phyloP scores from a whole-genome alignment of 306 rosid species.

The Bauhinia variegata region DNA sequence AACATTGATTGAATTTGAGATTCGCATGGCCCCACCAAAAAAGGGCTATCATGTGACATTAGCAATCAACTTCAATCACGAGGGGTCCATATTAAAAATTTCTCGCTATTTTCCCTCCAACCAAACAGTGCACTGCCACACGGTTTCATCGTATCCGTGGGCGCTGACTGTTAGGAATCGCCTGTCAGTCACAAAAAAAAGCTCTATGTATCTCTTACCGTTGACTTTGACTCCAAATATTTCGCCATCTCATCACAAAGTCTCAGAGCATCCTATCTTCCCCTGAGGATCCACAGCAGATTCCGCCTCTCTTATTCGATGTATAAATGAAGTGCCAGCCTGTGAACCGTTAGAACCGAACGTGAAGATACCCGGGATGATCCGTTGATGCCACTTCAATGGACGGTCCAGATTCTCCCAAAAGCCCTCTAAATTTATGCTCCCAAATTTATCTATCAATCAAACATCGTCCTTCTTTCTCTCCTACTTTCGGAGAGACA shows the following conservation, averaged over 20 bases:
- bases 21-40: constrained; percentile 30
- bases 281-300: constrained; percentile 17
- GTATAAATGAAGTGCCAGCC: constrained; percentile 36
- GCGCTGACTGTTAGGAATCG: too few species aligned
- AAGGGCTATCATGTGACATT: neutral
- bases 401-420: constrained; percentile 42
- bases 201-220: too few species aligned
- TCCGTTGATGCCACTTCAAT: neutral
- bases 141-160: too few species aligned
- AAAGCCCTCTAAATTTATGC: neutral
- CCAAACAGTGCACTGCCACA: too few species aligned
- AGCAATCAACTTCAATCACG: too few species aligned
- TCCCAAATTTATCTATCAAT: neutral
- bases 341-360: constrained; percentile 39
- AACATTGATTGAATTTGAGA: too few species aligned
- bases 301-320: neutral
- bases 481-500: neutral
- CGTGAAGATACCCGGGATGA: neutral
- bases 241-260: neutral
- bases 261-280: neutral
- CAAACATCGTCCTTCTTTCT: neutral
- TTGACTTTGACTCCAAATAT: neutral
- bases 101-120: too few species aligned
- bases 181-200: too few species aligned
- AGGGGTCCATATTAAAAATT: too few species aligned